These are phyloP conservation scores for Hura crepitans DNA, from an alignment of 441 rosid species.

Conservation along the genomic window DNA sequence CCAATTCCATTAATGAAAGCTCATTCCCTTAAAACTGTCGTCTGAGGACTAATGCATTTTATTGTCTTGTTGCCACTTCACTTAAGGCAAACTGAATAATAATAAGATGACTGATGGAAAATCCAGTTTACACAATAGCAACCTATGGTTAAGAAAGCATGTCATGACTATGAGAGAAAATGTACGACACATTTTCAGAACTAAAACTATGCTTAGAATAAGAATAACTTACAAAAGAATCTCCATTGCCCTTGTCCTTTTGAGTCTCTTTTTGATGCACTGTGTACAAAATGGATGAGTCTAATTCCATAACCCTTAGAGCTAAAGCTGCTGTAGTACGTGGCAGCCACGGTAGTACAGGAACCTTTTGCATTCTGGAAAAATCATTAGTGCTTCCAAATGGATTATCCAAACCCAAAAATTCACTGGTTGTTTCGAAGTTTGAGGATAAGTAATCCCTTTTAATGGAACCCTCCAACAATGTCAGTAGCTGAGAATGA, in stretches of 20 bases:
- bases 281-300: conserved; percentile 45
- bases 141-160: not conserved
- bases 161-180: not conserved
- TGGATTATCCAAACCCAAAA: conserved; percentile 36
- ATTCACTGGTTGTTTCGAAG: conserved; percentile 62
- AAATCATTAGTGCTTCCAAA: conserved; percentile 22
- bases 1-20: not conserved
- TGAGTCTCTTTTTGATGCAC: conserved; percentile 46
- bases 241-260: conserved; percentile 43
- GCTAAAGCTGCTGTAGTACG: conserved; percentile 66
- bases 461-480: conserved; percentile 52
- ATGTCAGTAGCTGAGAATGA: conserved; percentile 46
- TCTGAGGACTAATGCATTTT: not conserved
- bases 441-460: conserved; percentile 57
- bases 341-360: conserved; percentile 71
- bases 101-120: not conserved
- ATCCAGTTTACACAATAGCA: not conserved
- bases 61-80: not conserved
- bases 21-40: not conserved
- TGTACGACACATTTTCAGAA: not conserved
- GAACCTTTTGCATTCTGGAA: conserved; percentile 26
- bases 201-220: not conserved
- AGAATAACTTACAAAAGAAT: conserved; percentile 43
- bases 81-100: not conserved
- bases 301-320: conserved; percentile 63